A percentile compares a stretch with the other conserved stretches of the same genome.
Evolutionary conservation across 352 stramenopile species (phyloP).

Genomic region (Phytopythium boreale): DNA sequence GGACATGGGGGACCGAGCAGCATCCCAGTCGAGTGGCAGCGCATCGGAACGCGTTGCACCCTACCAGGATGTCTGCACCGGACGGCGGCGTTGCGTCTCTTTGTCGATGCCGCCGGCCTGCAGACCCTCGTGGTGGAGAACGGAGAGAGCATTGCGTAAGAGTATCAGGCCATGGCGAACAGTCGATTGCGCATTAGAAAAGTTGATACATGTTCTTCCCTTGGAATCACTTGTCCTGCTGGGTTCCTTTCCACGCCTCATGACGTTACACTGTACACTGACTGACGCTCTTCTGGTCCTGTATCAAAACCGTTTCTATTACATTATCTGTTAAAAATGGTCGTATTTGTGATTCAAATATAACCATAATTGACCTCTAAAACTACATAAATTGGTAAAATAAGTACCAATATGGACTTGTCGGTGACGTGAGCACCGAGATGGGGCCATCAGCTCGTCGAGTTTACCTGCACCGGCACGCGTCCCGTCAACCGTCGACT

Average conservation of each 20-base stretch:
- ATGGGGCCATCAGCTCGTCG: neutral
- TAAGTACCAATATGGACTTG: neutral
- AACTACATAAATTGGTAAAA: neutral
- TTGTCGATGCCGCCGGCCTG: neutral
- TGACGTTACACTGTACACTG: too few relatives aligned
- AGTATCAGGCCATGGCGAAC: neutral
- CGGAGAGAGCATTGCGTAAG: neutral
- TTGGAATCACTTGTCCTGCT: too few relatives aligned
- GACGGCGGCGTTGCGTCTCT: neutral
- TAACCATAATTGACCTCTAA: neutral
- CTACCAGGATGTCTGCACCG: slow-evolving; percentile 1
- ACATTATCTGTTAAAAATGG: neutral
- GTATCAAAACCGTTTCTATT: neutral
- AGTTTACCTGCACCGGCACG: slow-evolving; percentile 11
- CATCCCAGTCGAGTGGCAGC: neutral
- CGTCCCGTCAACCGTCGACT: slow-evolving; percentile 6
- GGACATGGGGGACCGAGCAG: slow-evolving; percentile 5
- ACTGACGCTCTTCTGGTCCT: too few relatives aligned
- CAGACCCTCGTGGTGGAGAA: neutral
- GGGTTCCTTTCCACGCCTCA: too few relatives aligned
- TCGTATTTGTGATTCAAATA: neutral
- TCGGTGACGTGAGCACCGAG: slow-evolving; percentile 2
- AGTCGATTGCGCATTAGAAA: too few relatives aligned
- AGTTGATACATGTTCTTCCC: too few relatives aligned
- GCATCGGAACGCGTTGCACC: slow-evolving; percentile 11